Base-by-base conservation (phyloP, 2,329 filamentous ascomycete genomes). In the Aquanectria penicillioides region DNA sequence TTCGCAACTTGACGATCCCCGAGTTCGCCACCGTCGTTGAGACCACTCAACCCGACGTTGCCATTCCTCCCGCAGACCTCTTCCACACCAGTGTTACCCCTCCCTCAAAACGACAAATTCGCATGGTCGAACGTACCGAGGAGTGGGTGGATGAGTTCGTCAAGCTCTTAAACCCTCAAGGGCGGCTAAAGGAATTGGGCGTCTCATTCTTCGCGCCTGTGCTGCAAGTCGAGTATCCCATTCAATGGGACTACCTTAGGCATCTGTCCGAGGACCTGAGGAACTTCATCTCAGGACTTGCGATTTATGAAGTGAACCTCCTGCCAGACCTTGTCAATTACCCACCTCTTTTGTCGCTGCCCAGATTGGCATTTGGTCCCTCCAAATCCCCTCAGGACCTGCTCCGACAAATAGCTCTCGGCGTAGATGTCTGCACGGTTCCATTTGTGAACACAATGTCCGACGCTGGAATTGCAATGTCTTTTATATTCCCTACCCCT, bases 41-140 rank as follows among this genome's bases (percentile, higher is more conserved):
- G 57, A 82, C 79, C n/a, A 77, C 97, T 29, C 81, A 83, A 48
- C 92, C 94, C 1, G 94, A 99, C 71, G 89, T 98, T 51, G 86
- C 89, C 29, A 83, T 98, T 20, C 88, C 88, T 0, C 76, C 96
- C 48, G 91, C 90, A 5, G 95, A 99, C 74, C 83, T 94, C 9
- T 66, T 77, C 67, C 67, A 80, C 52, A 71, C 71, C 10, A 78
- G 76, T 78, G 80, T 51, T 63, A 80, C 75, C 4, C 84, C 90
- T 0, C 86, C 89, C 3, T 78, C 83, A 9, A 97, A 96, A 76
- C 85, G 94, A 40, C 86, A 90, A 41, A 82, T 87, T 29, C 93
- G 92, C 70, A 97, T 97, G 88, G 89, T 88, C 20, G 93, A 95
- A 70, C 84, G 94, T 55, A 97, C 92, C 1, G 90, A 95, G 72